phyloP scores from a whole-genome alignment of 148 eudicot species.

The Chenopodium formosanum region DNA sequence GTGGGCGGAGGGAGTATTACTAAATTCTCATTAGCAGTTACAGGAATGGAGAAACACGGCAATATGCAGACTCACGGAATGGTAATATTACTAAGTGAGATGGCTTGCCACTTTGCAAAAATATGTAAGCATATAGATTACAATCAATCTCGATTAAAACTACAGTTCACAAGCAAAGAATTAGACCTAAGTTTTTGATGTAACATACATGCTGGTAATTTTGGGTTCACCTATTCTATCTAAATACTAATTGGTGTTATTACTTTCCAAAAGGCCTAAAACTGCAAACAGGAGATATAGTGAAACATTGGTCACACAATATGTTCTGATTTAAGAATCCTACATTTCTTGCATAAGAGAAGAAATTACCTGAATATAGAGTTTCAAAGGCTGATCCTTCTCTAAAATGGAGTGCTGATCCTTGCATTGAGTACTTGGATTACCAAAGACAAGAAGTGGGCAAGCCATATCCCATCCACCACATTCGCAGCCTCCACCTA shows the following conservation, averaged over 20 bases:
- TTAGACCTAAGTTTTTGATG: background rate
- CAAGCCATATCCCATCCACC: conserved; percentile 99
- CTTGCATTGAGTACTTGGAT: conserved; percentile 35
- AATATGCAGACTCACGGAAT: background rate
- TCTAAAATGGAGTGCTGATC: conserved; percentile 35
- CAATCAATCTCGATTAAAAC: background rate
- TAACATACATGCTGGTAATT: background rate
- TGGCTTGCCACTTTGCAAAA: background rate
- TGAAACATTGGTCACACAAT: background rate
- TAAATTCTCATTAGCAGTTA: background rate
- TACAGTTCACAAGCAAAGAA: background rate
- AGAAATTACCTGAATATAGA: conserved; percentile 61
- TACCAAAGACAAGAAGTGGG: conserved; percentile 63
- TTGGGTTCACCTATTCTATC: background rate
- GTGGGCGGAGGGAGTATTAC: too few relatives aligned
- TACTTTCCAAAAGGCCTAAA: background rate
- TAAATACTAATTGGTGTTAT: background rate
- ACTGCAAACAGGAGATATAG: background rate
- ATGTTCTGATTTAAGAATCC: background rate
- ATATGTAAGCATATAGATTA: background rate
- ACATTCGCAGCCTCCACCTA: conserved; percentile 91
- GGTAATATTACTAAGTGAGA: background rate
- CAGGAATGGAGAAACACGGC: background rate
- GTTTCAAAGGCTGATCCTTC: conserved; percentile 48
- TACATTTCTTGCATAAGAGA: background rate